Conservation (phyloP, 202 grass and related monocot species). For the Saccharum hybrid region DNA sequence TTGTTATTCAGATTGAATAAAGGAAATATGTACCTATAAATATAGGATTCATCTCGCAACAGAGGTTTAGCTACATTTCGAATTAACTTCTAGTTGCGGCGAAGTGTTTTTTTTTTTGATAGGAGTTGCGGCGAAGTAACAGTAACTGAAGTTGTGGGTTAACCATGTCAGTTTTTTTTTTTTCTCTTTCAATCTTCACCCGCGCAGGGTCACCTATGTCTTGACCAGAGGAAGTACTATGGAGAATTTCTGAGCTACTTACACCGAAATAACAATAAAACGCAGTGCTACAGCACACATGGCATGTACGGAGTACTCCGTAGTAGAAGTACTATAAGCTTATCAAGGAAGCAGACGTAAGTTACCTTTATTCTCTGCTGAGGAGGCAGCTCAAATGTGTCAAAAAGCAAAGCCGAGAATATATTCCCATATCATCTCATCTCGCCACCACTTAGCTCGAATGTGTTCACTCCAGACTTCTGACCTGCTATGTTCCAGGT, state of each 20-base stretch:
- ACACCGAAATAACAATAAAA: neutral
- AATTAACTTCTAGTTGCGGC: neutral
- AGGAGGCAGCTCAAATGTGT: constrained; percentile 10
- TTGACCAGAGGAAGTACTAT: neutral
- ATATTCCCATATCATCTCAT: constrained; percentile 42
- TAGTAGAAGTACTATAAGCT: constrained; percentile 4
- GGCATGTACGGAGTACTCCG: neutral
- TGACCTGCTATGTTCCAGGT: neutral
- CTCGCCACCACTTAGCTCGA: constrained; percentile 12
- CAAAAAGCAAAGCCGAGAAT: constrained; percentile 46
- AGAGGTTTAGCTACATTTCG: neutral
- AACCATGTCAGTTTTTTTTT: neutral
- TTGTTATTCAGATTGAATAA: neutral
- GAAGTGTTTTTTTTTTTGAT: neutral
- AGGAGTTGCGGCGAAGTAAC: neutral
- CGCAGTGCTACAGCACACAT: neutral
- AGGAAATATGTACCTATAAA: too few species aligned
- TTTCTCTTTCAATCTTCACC: too few species aligned
- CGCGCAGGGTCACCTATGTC: neutral
- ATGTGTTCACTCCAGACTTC: constrained; percentile 22
- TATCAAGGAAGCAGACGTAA: constrained; percentile 57
- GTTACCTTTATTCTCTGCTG: constrained; percentile 58
- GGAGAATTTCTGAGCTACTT: neutral
- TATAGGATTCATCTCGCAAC: neutral
- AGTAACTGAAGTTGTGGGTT: neutral